Conservation (phyloP, 2,329 filamentous ascomycete species). For the Ophiostoma sp. region DNA sequence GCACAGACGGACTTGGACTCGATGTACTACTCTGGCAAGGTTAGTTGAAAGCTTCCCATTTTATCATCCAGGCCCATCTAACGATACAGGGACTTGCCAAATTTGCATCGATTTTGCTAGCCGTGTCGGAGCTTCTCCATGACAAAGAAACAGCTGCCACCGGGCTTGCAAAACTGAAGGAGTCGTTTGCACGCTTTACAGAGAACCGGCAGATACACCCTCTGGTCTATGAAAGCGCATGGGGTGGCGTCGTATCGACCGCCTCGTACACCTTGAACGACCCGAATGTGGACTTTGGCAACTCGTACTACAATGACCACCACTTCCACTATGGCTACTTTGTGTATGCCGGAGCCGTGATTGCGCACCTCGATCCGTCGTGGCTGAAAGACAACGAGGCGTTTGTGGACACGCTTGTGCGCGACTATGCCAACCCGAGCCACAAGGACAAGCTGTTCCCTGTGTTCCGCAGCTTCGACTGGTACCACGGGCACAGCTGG, state of each 20-base stretch:
- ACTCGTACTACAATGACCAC: conserved; percentile 75
- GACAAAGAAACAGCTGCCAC: conserved; percentile 52
- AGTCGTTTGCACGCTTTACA: conserved; percentile 60
- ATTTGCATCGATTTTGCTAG: conserved; percentile 64
- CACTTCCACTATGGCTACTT: conserved; percentile 84
- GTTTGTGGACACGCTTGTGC: conserved; percentile 77
- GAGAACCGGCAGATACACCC: conserved; percentile 63
- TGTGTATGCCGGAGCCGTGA: conserved; percentile 76
- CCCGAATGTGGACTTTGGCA: conserved; percentile 75
- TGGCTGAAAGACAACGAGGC: conserved; percentile 71
- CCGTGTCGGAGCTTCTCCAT: conserved; percentile 56
- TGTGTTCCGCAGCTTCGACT: conserved; percentile 79
- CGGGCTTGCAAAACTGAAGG: conserved; percentile 58
- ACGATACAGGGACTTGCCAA: conserved; percentile 51
- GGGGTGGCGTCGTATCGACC: conserved; percentile 76
- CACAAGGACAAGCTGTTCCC: conserved; percentile 69
- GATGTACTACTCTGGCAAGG: conserved; percentile 89
- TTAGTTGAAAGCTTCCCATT: no score
- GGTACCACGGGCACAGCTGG: conserved; percentile 93
- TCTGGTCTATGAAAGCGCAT: conserved; percentile 60
- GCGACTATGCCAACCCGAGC: conserved; percentile 75
- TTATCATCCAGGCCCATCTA: no score
- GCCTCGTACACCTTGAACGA: conserved; percentile 67
- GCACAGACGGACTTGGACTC: conserved; percentile 69
- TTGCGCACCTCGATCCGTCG: conserved; percentile 67